Percentiles rank a stretch among this genome's conserved stretches.
Evolutionary conservation across 768 basidiomycete genomes (phyloP).

Genomic region (Xerocomus spinulosus): DNA sequence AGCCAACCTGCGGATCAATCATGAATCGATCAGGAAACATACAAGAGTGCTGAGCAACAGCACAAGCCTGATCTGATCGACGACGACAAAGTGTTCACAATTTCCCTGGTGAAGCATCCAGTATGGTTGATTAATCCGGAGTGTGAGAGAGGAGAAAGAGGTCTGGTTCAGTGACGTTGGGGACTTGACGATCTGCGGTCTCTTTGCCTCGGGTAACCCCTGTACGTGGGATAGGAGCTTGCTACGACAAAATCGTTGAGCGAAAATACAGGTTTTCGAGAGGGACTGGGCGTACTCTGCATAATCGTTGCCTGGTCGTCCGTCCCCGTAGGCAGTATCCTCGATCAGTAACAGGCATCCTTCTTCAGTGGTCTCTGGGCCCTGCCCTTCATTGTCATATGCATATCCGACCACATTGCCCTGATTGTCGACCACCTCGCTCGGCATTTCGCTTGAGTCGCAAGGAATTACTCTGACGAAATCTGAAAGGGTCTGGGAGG

Average conservation of each 20-base stretch:
- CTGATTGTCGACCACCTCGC: slow-evolving; percentile 35
- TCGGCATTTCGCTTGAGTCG: slow-evolving; percentile 48
- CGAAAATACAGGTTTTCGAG: not conserved
- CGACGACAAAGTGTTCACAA: slow-evolving; percentile 74
- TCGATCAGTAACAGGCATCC: slow-evolving; percentile 62
- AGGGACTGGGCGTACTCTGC: slow-evolving; percentile 40
- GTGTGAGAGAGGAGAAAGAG: slow-evolving; percentile 46
- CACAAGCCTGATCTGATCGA: slow-evolving; percentile 71
- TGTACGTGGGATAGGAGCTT: slow-evolving; percentile 42
- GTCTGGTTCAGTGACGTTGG: slow-evolving; percentile 44
- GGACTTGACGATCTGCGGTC: slow-evolving; percentile 34
- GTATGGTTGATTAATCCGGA: slow-evolving; percentile 72
- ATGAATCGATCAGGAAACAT: not conserved
- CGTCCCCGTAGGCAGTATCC: slow-evolving; percentile 54
- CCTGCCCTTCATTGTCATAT: slow-evolving; percentile 9
- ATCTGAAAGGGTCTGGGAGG: slow-evolving; percentile 70
- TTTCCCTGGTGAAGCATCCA: slow-evolving; percentile 78
- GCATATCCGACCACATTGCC: slow-evolving; percentile 34
- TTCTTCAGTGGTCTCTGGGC: slow-evolving; percentile 8
- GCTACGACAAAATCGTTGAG: slow-evolving; percentile 29
- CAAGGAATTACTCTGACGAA: slow-evolving; percentile 60
- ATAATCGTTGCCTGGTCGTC: slow-evolving; percentile 46
- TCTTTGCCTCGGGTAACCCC: slow-evolving; percentile 30
- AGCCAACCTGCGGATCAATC: slow-evolving; percentile 41
- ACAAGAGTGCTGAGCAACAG: not conserved